Conservation (phyloP, 2,329 filamentous ascomycete species). For the Cladosporium austrohemisphaericum region DNA sequence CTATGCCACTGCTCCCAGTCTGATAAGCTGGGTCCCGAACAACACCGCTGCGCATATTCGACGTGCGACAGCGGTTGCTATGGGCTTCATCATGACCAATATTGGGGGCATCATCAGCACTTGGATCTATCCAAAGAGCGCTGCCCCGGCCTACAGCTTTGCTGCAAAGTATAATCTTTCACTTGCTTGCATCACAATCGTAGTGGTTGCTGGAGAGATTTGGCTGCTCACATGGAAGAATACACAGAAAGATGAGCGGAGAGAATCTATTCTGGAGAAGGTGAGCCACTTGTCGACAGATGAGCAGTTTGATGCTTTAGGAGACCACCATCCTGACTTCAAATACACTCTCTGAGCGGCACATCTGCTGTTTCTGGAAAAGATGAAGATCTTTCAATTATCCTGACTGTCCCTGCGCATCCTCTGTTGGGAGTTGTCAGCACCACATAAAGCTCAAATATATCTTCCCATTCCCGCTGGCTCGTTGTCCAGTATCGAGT, state of each 20-base stretch:
- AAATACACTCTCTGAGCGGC: slow-evolving; percentile 28
- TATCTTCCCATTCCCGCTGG: no score
- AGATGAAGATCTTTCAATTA: no score
- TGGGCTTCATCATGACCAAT: slow-evolving; percentile 57
- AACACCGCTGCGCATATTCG: slow-evolving; percentile 89
- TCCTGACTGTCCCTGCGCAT: no score
- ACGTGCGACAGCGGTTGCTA: slow-evolving; percentile 76
- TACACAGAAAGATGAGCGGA: slow-evolving; percentile 61
- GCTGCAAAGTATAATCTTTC: slow-evolving; percentile 6
- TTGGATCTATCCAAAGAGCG: slow-evolving; percentile 5
- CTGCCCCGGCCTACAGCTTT: neutral
- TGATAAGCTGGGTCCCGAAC: slow-evolving; percentile 82
- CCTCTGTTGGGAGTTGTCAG: no score
- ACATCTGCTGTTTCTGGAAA: no score
- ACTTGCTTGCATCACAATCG: slow-evolving; percentile 54
- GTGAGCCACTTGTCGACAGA: neutral
- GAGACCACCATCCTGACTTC: slow-evolving; percentile 55
- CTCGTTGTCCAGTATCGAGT: no score
- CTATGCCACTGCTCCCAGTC: slow-evolving; percentile 82
- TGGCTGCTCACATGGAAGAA: slow-evolving; percentile 60
- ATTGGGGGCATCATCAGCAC: neutral
- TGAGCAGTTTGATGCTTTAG: slow-evolving; percentile 58
- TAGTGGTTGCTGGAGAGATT: slow-evolving; percentile 69
- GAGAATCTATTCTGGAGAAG: slow-evolving; percentile 36
- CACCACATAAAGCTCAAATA: no score